A percentile compares a stretch with the other conserved stretches of the same genome.
phyloP scores from a whole-genome alignment of 108 stramenopile genomes.

The Fragilariopsis cylindrus region DNA sequence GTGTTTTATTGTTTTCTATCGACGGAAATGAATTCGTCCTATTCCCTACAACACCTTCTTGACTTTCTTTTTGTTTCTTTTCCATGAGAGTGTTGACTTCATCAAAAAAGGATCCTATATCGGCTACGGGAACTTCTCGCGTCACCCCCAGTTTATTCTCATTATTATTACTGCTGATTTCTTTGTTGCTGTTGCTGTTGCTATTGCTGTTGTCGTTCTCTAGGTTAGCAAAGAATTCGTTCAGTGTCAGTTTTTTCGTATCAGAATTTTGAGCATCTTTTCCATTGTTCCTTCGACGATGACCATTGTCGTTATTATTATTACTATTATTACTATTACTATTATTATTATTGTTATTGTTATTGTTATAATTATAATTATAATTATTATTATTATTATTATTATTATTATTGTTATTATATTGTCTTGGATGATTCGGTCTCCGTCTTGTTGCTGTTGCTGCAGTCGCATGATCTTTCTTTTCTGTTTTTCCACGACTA shows the following conservation, averaged over 20 bases:
- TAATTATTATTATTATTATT: background rate
- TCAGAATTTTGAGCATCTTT: background rate
- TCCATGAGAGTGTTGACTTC: constrained; percentile 39
- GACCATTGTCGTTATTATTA: background rate
- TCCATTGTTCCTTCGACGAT: background rate
- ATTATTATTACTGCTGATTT: background rate
- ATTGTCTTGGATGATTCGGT: too few relatives aligned
- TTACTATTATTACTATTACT: background rate
- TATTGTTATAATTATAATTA: background rate
- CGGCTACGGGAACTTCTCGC: constrained; percentile 6
- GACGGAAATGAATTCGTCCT: background rate
- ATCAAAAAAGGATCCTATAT: constrained; percentile 41
- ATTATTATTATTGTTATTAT: background rate
- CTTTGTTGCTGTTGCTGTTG: background rate
- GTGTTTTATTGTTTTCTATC: background rate
- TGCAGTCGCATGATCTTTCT: background rate
- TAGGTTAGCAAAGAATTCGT: constrained; percentile 39
- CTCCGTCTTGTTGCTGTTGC: background rate
- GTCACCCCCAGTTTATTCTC: background rate
- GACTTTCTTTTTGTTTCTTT: constrained; percentile 15
- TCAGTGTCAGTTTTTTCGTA: constrained; percentile 27
- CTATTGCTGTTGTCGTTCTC: background rate
- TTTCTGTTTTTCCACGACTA: background rate
- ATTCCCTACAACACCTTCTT: background rate
- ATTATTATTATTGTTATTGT: background rate